Conservation (phyloP, 139 green algal species). For the Chlorella sp. region DNA sequence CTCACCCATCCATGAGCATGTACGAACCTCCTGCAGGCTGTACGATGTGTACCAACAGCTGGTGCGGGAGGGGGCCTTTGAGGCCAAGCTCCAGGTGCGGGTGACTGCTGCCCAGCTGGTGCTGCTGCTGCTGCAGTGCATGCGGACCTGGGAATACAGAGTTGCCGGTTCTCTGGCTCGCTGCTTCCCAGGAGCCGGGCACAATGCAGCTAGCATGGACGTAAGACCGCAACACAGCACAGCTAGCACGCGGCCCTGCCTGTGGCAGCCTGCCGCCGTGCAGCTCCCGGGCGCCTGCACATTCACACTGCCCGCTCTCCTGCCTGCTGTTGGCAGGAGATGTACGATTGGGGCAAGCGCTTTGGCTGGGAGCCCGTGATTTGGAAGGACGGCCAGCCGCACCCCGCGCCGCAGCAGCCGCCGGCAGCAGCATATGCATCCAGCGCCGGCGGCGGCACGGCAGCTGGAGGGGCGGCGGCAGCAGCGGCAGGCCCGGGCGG, state of each 20-base stretch:
- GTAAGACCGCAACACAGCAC: too few relatives aligned
- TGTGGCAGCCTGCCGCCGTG: neutral
- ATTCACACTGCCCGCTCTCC: neutral
- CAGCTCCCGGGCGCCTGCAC: neutral
- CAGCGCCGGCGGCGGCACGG: neutral
- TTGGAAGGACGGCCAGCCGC: conserved; percentile 32
- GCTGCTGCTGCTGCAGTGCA: neutral
- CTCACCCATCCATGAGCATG: too few relatives aligned
- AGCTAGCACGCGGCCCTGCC: neutral
- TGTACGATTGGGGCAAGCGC: conserved; percentile 87
- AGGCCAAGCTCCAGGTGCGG: conserved; percentile 74
- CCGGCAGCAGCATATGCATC: neutral
- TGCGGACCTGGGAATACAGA: too few relatives aligned
- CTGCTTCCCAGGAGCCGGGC: too few relatives aligned
- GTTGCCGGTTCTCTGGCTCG: too few relatives aligned
- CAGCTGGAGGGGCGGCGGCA: neutral
- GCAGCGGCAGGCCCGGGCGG: neutral
- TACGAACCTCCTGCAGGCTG: too few relatives aligned
- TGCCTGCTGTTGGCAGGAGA: conserved; percentile 58
- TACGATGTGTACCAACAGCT: conserved; percentile 77
- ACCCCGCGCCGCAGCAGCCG: conserved; percentile 20
- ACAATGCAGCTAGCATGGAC: too few relatives aligned
- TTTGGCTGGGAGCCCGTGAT: conserved; percentile 69
- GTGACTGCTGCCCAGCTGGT: neutral
- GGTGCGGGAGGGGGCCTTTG: conserved; percentile 58